phyloP scores from a whole-genome alignment of 768 basidiomycete genomes.

The Rubroboletus satanas region DNA sequence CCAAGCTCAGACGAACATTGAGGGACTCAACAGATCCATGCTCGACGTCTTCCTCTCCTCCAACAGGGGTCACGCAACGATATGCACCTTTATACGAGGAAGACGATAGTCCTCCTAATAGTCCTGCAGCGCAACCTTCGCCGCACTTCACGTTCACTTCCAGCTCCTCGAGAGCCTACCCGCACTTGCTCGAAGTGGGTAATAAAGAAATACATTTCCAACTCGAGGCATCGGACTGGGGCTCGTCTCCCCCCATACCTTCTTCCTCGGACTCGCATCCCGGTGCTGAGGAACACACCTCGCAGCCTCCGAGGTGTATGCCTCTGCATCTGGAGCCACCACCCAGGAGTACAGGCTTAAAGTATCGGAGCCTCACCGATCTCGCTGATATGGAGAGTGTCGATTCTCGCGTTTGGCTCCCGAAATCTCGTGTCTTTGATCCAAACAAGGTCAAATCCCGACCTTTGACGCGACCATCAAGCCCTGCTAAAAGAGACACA shows the following conservation, averaged over 20 bases:
- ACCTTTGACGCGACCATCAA: conserved; percentile 23
- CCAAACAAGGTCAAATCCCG: conserved; percentile 25
- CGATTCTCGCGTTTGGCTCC: conserved; percentile 30
- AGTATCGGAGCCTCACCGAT: conserved; percentile 19
- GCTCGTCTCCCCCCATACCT: background rate
- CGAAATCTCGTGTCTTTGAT: conserved; percentile 23
- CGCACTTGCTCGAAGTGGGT: background rate
- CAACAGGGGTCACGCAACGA: conserved; percentile 21
- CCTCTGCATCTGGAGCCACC: conserved; percentile 4
- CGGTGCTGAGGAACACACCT: conserved; percentile 12
- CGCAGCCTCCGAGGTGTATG: conserved; percentile 3
- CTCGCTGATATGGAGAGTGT: conserved; percentile 7
- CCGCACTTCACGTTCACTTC: conserved; percentile 19
- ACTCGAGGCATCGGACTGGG: conserved; percentile 8
- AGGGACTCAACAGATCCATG: conserved; percentile 7
- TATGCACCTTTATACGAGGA: conserved; percentile 17
- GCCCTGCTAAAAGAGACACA: conserved; percentile 13
- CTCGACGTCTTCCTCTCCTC: conserved; percentile 22
- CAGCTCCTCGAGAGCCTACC: conserved; percentile 17
- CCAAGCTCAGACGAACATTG: conserved; percentile 8
- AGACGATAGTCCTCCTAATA: conserved; percentile 9
- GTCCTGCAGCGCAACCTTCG: conserved; percentile 5
- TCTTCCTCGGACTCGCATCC: conserved; percentile 1
- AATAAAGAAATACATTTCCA: background rate
- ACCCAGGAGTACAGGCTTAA: conserved; percentile 15